A percentile compares a stretch with the other conserved stretches of the same genome.
phyloP scores from a whole-genome alignment of 2,329 filamentous ascomycete genomes.

The Hypoxylon sp. region DNA sequence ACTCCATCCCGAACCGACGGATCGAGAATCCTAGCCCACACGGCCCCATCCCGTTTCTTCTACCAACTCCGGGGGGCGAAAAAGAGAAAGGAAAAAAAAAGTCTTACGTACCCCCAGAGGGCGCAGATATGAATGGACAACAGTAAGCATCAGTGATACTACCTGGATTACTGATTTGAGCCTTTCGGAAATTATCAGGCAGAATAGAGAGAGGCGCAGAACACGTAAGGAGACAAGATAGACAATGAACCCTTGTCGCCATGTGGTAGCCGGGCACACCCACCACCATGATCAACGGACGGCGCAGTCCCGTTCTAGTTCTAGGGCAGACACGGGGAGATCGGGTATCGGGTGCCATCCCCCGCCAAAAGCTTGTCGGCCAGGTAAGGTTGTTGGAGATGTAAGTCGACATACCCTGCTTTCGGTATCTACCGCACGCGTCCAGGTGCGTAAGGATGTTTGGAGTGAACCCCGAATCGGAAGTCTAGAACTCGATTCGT shows the following conservation, averaged over 20 bases:
- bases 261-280: constrained; percentile 49
- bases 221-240: constrained; percentile 14
- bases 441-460: constrained; percentile 14
- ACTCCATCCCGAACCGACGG: constrained; percentile 41
- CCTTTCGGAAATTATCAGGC: constrained; percentile 48
- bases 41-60: constrained; percentile 35
- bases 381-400: constrained; percentile 37
- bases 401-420: constrained; percentile 20
- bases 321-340: constrained; percentile 40
- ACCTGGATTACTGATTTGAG: constrained; percentile 40
- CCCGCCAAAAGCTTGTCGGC: constrained; percentile 40
- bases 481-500: constrained; percentile 39
- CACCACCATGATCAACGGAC: constrained; percentile 40
- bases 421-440: constrained; percentile 17
- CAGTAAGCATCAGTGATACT: constrained; percentile 35
- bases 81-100: constrained; percentile 6
- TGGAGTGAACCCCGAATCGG: constrained; percentile 30
- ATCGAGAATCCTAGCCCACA: constrained; percentile 41
- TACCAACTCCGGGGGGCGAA: constrained; percentile 30
- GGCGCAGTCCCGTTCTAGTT: constrained; percentile 45
- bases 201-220: constrained; percentile 31
- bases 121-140: constrained; percentile 29
- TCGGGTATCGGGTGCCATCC: constrained; percentile 42
- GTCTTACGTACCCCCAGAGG: constrained; percentile 28
- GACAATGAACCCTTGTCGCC: constrained; percentile 49